Conservation (phyloP, 495 filamentous ascomycete species). For the Physcia stellaris region DNA sequence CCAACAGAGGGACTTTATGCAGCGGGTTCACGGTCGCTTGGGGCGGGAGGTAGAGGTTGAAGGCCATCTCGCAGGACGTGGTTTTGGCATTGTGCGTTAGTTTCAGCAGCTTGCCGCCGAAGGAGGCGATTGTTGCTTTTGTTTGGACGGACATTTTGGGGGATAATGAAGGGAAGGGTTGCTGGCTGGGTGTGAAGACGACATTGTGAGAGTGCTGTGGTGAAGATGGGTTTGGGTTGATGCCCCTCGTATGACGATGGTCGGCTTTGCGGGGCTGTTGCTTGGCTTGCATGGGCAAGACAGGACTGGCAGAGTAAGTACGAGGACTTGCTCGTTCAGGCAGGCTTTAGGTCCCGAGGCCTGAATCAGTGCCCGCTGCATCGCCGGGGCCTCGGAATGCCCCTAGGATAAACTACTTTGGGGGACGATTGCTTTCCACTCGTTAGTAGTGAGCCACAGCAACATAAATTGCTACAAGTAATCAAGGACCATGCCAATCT, state of each 20-base stretch:
- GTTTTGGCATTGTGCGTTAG: slow-evolving; percentile 67
- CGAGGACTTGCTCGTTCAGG: too few species aligned
- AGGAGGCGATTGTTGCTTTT: slow-evolving; percentile 78
- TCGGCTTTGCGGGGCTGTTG: too few species aligned
- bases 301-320: too few species aligned
- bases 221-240: not conserved
- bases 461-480: too few species aligned
- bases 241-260: not conserved
- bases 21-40: slow-evolving; percentile 30
- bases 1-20: slow-evolving; percentile 65
- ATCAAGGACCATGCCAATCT: too few species aligned
- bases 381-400: too few species aligned
- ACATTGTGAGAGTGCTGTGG: not conserved
- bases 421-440: too few species aligned
- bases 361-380: too few species aligned
- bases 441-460: too few species aligned
- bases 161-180: not conserved
- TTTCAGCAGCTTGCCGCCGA: slow-evolving; percentile 92
- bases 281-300: too few species aligned
- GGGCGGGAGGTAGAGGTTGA: slow-evolving; percentile 56
- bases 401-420: too few species aligned
- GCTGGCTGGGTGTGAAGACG: not conserved
- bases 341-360: too few species aligned
- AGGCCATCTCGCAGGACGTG: slow-evolving; percentile 49
- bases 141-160: slow-evolving; percentile 70